These are phyloP conservation scores for Thraustochytrium aureum DNA, from an alignment of 352 stramenopile species.

Conservation along the genomic window DNA sequence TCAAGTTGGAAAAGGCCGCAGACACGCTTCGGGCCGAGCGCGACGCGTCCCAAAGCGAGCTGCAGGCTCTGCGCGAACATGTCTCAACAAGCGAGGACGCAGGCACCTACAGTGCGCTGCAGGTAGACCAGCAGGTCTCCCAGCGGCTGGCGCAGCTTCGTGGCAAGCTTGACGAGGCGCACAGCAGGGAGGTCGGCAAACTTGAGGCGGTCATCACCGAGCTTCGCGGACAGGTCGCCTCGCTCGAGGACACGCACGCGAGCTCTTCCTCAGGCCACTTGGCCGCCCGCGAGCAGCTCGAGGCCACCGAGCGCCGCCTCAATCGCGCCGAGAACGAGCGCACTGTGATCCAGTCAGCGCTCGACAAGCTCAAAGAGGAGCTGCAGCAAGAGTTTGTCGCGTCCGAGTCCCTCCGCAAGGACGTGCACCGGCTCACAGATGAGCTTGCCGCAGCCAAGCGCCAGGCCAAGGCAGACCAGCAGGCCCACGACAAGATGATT, in stretches of 20 bases:
- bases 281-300: neutral
- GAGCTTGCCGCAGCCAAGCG: neutral
- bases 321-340: constrained; percentile 40
- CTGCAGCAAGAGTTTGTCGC: constrained; percentile 32
- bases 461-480: neutral
- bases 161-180: neutral
- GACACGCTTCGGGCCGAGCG: neutral
- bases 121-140: neutral
- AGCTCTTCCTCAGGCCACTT: neutral
- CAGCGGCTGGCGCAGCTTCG: neutral
- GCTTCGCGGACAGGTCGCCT: neutral
- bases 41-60: neutral
- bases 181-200: neutral
- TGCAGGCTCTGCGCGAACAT: neutral
- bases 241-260: neutral
- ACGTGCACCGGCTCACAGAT: neutral
- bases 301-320: constrained; percentile 20
- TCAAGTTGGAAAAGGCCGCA: neutral
- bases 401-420: constrained; percentile 14
- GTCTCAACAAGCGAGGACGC: neutral
- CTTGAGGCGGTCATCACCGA: neutral
- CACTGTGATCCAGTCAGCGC: constrained; percentile 5
- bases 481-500: constrained; percentile 6
- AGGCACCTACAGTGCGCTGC: neutral
- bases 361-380: constrained; percentile 52